Evolutionary conservation across 2,329 filamentous ascomycete genomes (phyloP).

Genomic region (Diplodia mutila): DNA sequence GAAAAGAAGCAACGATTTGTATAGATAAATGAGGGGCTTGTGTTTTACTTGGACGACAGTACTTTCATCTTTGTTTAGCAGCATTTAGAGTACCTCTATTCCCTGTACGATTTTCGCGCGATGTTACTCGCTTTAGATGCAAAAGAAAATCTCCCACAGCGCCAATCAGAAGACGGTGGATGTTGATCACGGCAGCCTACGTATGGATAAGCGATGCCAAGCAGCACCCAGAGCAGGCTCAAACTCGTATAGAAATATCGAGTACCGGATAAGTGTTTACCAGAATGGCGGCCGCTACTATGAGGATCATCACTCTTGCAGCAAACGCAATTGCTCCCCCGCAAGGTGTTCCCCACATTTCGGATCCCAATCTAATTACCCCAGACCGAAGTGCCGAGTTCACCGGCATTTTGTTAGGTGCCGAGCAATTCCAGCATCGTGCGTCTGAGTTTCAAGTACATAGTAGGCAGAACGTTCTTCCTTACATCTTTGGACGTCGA

Average conservation of each 20-base stretch:
- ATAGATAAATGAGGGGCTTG: too few relatives aligned
- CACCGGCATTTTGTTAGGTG: not conserved
- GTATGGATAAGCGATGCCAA: not conserved
- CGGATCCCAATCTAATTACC: not conserved
- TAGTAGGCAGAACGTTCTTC: constrained; percentile 6
- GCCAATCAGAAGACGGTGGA: too few relatives aligned
- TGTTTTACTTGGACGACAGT: too few relatives aligned
- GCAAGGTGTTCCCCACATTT: not conserved
- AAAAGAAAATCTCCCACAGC: too few relatives aligned
- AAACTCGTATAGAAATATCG: not conserved
- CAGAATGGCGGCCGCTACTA: not conserved
- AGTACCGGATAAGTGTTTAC: not conserved
- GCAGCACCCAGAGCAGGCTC: not conserved
- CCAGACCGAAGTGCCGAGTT: not conserved
- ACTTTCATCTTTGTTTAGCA: too few relatives aligned
- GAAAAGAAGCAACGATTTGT: too few relatives aligned
- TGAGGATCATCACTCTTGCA: not conserved
- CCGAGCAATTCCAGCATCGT: not conserved
- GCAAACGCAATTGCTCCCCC: not conserved
- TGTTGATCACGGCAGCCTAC: not conserved
- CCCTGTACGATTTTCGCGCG: too few relatives aligned
- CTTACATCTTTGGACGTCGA: not conserved
- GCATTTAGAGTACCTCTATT: too few relatives aligned
- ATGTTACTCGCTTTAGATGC: too few relatives aligned
- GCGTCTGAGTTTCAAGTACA: not conserved